Conservation (phyloP, 352 stramenopile genomes). For the Phytophthora ohioensis region DNA sequence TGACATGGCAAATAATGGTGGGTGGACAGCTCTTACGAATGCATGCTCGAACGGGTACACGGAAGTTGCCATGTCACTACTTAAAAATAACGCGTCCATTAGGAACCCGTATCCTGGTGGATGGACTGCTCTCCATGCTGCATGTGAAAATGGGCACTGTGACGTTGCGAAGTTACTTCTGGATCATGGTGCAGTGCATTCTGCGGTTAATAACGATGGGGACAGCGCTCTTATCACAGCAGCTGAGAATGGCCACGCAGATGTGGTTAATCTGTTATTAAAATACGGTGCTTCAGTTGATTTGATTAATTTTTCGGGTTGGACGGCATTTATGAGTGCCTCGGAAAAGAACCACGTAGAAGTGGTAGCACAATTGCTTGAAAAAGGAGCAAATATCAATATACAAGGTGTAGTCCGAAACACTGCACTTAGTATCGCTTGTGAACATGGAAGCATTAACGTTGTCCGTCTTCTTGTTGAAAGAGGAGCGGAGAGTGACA, state of each 20-base stretch:
- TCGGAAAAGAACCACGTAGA: slow-evolving; percentile 3
- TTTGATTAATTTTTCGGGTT: not conserved
- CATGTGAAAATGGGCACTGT: not conserved
- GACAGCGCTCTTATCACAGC: not conserved
- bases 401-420: not conserved
- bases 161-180: not conserved
- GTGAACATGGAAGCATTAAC: not conserved
- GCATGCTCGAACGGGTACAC: not conserved
- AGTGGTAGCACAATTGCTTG: not conserved
- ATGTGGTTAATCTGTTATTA: slow-evolving; percentile 16
- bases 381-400: not conserved
- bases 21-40: not conserved
- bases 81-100: not conserved
- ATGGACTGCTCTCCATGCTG: not conserved
- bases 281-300: slow-evolving; percentile 5
- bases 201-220: not conserved
- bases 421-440: not conserved
- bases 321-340: slow-evolving; percentile 24
- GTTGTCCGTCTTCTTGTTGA: not conserved
- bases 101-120: not conserved
- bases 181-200: not conserved
- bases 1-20: not conserved
- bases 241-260: not conserved
- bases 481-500: not conserved
- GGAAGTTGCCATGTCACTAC: not conserved